These are phyloP conservation scores for Fusarium circinatum DNA, from an alignment of 2,329 filamentous ascomycete genomes.

Conservation along the genomic window DNA sequence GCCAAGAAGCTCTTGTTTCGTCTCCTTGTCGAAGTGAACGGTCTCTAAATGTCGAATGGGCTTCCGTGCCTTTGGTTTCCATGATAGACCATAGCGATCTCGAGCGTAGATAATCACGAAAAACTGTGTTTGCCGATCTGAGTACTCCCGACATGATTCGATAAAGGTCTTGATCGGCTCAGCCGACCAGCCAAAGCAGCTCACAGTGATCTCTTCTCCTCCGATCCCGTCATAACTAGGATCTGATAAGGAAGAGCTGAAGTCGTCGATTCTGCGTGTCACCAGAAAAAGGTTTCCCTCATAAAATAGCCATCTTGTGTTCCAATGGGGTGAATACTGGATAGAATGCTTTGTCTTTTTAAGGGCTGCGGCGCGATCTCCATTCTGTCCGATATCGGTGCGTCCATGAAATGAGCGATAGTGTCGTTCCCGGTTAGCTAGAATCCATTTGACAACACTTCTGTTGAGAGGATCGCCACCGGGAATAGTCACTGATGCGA, in stretches of 20 bases:
- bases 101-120: constrained; percentile 61
- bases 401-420: constrained; percentile 57
- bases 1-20: constrained; percentile 58
- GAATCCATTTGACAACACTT: constrained; percentile 58
- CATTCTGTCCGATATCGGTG: constrained; percentile 50
- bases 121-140: constrained; percentile 59
- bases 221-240: constrained; percentile 58
- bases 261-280: constrained; percentile 54
- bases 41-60: constrained; percentile 62
- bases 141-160: constrained; percentile 58
- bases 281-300: constrained; percentile 57
- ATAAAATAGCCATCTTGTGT: constrained; percentile 61
- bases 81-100: constrained; percentile 57
- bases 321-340: constrained; percentile 58
- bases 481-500: constrained; percentile 56
- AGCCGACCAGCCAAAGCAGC: constrained; percentile 62
- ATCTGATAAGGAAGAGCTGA: constrained; percentile 50
- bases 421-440: constrained; percentile 51
- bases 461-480: constrained; percentile 57
- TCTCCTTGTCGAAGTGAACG: constrained; percentile 59
- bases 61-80: constrained; percentile 60
- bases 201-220: constrained; percentile 59
- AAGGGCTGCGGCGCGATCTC: constrained; percentile 52
- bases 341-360: constrained; percentile 55
- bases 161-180: constrained; percentile 59